Conservation (phyloP, 176 grass and related monocot genomes). For the Coix lacrymajobi region DNA sequence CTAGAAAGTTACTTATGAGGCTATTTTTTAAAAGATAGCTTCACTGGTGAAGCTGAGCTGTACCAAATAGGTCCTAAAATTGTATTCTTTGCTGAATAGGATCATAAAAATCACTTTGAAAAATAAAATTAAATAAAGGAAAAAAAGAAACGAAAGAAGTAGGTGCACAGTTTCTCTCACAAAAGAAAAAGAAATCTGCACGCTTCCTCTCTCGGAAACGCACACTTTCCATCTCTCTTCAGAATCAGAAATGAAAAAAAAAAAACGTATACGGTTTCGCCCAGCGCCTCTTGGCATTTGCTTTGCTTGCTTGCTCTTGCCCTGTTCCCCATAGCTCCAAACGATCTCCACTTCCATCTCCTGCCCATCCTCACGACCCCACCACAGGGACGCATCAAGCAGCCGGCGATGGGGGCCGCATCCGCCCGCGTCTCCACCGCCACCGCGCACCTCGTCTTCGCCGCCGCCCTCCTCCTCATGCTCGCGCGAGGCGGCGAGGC, state of each 20-base stretch:
- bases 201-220: not conserved
- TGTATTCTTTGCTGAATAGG: too few relatives aligned
- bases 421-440: not conserved
- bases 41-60: too few relatives aligned
- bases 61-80: too few relatives aligned
- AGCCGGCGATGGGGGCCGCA: constrained; percentile 33
- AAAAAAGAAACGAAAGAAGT: too few relatives aligned
- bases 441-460: not conserved
- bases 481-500: constrained; percentile 27
- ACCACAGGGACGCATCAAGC: not conserved
- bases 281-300: not conserved
- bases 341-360: not conserved
- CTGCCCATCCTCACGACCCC: not conserved
- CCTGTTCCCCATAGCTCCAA: not conserved
- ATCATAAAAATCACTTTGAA: too few relatives aligned
- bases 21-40: too few relatives aligned
- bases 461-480: not conserved
- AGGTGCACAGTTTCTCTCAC: not conserved
- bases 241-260: not conserved
- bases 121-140: too few relatives aligned
- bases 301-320: constrained; percentile 8
- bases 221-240: not conserved
- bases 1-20: too few relatives aligned
- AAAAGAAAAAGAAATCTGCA: not conserved
- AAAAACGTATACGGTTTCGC: not conserved